Conservation (phyloP, 2,329 filamentous ascomycete genomes). For the Beauveria sp. region DNA sequence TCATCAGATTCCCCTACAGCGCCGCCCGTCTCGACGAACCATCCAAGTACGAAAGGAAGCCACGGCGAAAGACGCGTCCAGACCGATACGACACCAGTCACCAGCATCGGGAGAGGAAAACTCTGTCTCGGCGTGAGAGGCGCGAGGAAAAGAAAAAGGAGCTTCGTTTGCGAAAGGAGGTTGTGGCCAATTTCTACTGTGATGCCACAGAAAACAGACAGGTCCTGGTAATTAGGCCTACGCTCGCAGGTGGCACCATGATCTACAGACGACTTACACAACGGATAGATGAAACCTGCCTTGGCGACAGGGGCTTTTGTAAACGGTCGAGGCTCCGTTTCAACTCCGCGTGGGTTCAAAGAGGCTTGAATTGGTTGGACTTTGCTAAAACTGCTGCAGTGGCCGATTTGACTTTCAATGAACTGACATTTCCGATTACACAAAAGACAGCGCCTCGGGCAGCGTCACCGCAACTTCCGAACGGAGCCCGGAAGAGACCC, state of each 20-base stretch:
- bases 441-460: conserved; percentile 16
- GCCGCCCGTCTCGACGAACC: neutral
- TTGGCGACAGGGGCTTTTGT: conserved; percentile 26
- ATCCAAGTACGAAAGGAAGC: conserved; percentile 37
- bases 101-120: neutral
- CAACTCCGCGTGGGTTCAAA: conserved; percentile 3
- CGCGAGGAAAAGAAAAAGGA: conserved; percentile 19
- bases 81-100: conserved; percentile 44
- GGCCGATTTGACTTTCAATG: conserved; percentile 44
- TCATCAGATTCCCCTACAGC: neutral
- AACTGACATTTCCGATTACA: conserved; percentile 37
- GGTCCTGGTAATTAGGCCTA: conserved; percentile 22
- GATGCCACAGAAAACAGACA: conserved; percentile 37
- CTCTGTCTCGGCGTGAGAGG: neutral
- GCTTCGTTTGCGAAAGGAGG: conserved; percentile 32
- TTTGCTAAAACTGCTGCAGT: conserved; percentile 28
- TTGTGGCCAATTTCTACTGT: conserved; percentile 50
- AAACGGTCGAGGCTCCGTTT: conserved; percentile 20
- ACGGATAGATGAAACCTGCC: conserved; percentile 24
- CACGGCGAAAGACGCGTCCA: conserved; percentile 47
- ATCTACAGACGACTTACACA: neutral
- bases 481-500: neutral
- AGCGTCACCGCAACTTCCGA: conserved; percentile 19
- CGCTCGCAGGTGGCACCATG: neutral
- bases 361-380: neutral